Percentiles rank a stretch among this genome's conserved stretches.
These are phyloP conservation scores for Trichoderma semiorbis DNA, from an alignment of 2,329 filamentous ascomycete genomes.

Conservation along the genomic window DNA sequence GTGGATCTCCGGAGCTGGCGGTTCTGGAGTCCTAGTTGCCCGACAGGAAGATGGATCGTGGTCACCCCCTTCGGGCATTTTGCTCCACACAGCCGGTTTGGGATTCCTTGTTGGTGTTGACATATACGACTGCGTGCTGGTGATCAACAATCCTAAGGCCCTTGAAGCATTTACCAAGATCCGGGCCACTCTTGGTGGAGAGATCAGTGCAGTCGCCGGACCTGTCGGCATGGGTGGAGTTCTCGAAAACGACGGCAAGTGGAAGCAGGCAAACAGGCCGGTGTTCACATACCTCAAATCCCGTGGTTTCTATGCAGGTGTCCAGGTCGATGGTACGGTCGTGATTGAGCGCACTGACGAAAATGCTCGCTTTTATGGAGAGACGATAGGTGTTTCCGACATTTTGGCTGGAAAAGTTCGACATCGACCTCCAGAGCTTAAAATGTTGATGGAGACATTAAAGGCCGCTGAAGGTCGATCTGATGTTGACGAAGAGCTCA, in stretches of 20 bases:
- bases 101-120: conserved; percentile 71
- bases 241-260: conserved; percentile 37
- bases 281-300: conserved; percentile 82
- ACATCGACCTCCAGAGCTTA: conserved; percentile 37
- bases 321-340: conserved; percentile 78
- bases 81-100: conserved; percentile 66
- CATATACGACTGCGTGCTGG: conserved; percentile 73
- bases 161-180: conserved; percentile 65
- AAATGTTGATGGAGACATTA: conserved; percentile 39
- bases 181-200: conserved; percentile 65
- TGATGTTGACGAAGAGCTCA: conserved; percentile 26
- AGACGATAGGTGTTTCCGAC: conserved; percentile 35
- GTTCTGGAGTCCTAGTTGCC: conserved; percentile 58
- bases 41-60: conserved; percentile 57
- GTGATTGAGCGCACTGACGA: conserved; percentile 73
- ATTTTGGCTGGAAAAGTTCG: conserved; percentile 38
- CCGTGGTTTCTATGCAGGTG: conserved; percentile 72
- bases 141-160: conserved; percentile 67
- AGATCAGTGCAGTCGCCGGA: conserved; percentile 63
- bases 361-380: conserved; percentile 73
- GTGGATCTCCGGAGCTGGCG: conserved; percentile 54
- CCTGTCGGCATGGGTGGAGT: conserved; percentile 60
- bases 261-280: conserved; percentile 45
- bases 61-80: conserved; percentile 70
- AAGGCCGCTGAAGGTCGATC: conserved; percentile 36